Conservation (phyloP, 495 filamentous ascomycete genomes). For the Penicillium antarcticum region DNA sequence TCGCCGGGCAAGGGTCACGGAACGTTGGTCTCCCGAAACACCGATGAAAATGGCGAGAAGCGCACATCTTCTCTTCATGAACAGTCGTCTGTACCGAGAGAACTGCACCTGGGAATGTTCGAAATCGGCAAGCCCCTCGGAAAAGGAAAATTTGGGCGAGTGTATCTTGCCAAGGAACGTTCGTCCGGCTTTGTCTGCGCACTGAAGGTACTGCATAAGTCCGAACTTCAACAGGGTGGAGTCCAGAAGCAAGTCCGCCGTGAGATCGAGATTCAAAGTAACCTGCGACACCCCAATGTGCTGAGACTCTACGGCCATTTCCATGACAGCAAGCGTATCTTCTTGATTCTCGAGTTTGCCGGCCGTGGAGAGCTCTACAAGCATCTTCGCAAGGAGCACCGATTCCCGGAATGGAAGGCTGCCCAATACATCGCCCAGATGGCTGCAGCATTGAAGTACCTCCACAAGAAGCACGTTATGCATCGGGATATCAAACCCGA, state of each 20-base stretch:
- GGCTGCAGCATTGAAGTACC: constrained; percentile 85
- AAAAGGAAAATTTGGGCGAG: constrained; percentile 96
- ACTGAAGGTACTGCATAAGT: constrained; percentile 94
- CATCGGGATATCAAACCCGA: constrained; percentile 99
- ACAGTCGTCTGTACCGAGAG: constrained; percentile 59
- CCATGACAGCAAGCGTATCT: constrained; percentile 93
- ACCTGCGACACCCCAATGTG: constrained; percentile 94
- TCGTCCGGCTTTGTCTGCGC: constrained; percentile 91
- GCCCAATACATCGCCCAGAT: constrained; percentile 98
- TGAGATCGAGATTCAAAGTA: constrained; percentile 97
- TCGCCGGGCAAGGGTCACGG: constrained; percentile 34
- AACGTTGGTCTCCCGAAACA: constrained; percentile 40
- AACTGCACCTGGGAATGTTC: constrained; percentile 97
- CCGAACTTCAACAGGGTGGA: constrained; percentile 83
- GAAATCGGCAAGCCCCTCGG: constrained; percentile 95
- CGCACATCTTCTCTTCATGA: constrained; percentile 56
- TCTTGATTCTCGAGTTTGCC: constrained; percentile 94
- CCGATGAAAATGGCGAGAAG: constrained; percentile 56
- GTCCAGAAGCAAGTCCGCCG: constrained; percentile 97
- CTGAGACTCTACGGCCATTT: constrained; percentile 93
- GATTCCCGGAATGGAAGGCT: constrained; percentile 94
- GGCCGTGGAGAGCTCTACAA: constrained; percentile 97
- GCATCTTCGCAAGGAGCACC: constrained; percentile 80
- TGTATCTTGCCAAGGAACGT: constrained; percentile 91
- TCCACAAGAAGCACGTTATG: constrained; percentile 98